phyloP scores from a whole-genome alignment of 2,329 filamentous ascomycete genomes.

The Neofusicoccum ribis region DNA sequence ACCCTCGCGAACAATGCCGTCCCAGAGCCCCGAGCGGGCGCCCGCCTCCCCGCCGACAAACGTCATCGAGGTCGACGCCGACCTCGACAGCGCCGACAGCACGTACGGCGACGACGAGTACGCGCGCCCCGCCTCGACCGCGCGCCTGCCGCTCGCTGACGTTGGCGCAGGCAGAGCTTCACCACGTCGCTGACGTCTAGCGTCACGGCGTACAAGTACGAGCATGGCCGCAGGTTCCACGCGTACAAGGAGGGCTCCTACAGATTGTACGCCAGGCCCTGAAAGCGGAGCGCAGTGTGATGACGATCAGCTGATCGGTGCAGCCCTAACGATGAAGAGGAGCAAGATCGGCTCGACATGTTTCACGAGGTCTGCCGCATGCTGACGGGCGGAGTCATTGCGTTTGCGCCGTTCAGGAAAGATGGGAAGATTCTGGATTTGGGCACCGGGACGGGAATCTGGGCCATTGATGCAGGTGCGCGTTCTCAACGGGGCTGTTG shows the following conservation, averaged over 20 bases:
- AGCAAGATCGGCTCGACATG: slow-evolving; percentile 12
- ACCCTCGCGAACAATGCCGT: not conserved
- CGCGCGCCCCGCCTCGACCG: not conserved
- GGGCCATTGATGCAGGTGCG: slow-evolving; percentile 3
- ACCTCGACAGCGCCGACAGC: not conserved
- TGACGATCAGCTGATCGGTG: not conserved
- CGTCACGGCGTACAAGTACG: not conserved
- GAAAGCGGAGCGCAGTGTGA: slow-evolving; percentile 28
- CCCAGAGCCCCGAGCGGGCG: not conserved
- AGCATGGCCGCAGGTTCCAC: slow-evolving; percentile 37
- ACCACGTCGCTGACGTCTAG: not conserved
- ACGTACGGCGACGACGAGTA: not conserved
- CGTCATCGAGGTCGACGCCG: not conserved
- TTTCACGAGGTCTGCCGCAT: slow-evolving; percentile 30
- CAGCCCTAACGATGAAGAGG: not conserved
- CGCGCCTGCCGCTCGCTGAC: not conserved
- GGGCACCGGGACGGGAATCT: not conserved
- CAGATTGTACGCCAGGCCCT: slow-evolving; percentile 22
- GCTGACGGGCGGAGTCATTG: not conserved
- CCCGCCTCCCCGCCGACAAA: not conserved
- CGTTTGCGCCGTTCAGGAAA: not conserved
- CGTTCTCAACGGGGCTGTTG: not conserved
- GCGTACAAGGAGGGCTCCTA: slow-evolving; percentile 23
- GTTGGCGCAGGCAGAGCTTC: slow-evolving; percentile 9
- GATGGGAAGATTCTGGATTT: too few species aligned